Evolutionary conservation across 805 yeast species (phyloP), one percentile per base, ranked within the genome.

Genomic region (Yamadazyma phyllophila): DNA sequence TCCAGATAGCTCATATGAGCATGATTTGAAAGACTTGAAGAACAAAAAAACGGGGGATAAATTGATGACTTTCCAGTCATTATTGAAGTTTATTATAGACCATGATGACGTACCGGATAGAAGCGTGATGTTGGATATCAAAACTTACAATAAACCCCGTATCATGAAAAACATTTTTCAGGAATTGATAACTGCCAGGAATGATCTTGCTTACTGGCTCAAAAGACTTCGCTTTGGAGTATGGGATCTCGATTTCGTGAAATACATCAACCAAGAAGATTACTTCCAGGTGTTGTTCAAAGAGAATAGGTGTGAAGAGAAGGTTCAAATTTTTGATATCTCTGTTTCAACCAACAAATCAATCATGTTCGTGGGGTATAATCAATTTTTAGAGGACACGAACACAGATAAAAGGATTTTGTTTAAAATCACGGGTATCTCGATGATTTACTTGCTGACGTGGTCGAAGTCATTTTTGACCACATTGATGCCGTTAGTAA

Each of bases 101-200:
- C 34, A 42, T 16, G 53, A 51, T 10, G 39, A 48, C 4, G 56
- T 59, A 40, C 36, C 39, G 4, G 48, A 53, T 8, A 44, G 44
- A 26, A 57, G 58, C 39, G 52, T 71, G 42, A 64, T 67, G 68
- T 62, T 71, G 44, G 77, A 71, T 49, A 62, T 71, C 50, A 71
- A 71, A 48, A 51, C 60, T 20, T 57, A 58, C n/a, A 71, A 71
- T 47, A 71, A 71, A n/a, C 58, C 71, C 14, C 60, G 54, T 37
- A 41, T 71, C 1, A 45, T 65, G 41, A 62, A 61, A 46, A 54
- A 52, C 37, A 46, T 71, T 6, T 48, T 71, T 20, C 41, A 58
- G 32, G 72, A 67, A 37, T 48, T 69, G 39, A 41, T 66, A 13
- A 46, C 50, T 2, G 65, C 63, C 10, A 52, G 60, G 13, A 43